phyloP scores from a whole-genome alignment of 805 yeast genomes.

The Brettanomyces sp. region DNA sequence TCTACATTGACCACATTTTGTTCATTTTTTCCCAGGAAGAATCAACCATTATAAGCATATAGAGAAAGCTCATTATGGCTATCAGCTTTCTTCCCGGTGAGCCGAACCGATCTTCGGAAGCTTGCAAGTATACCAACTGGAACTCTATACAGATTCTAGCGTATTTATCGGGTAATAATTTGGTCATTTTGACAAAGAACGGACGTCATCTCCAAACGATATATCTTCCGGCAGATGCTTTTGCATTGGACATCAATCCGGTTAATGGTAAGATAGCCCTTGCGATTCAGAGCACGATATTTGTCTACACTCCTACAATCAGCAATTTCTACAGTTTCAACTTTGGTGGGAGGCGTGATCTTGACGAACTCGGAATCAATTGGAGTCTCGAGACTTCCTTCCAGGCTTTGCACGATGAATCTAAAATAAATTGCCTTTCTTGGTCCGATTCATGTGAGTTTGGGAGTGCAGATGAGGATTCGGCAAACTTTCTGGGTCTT shows the following conservation, averaged over 20 bases:
- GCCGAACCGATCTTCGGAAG: conserved; percentile 49
- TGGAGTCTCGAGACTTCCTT: conserved; percentile 24
- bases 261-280: conserved; percentile 56
- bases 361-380: conserved; percentile 20
- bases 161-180: conserved; percentile 83
- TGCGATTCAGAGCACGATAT: conserved; percentile 33
- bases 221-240: conserved; percentile 58
- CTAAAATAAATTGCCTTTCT: conserved; percentile 21
- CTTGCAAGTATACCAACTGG: conserved; percentile 59
- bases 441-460: conserved; percentile 29
- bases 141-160: conserved; percentile 51
- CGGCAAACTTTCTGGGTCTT: conserved; percentile 18
- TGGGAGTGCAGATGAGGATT: conserved; percentile 16
- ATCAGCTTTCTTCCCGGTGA: conserved; percentile 78
- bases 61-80: conserved; percentile 33
- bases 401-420: conserved; percentile 12
- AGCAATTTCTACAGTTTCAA: conserved; percentile 31
- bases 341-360: conserved; percentile 24
- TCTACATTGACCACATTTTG: no score
- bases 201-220: conserved; percentile 63
- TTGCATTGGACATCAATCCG: conserved; percentile 54
- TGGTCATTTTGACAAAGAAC: conserved; percentile 53
- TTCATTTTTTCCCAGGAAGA: no score
- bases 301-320: conserved; percentile 48
- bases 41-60: background rate